A percentile compares a stretch with the other conserved stretches of the same genome.
These are phyloP conservation scores for Phragmites australis DNA, from an alignment of 176 grass and related monocot genomes.

Conservation along the genomic window DNA sequence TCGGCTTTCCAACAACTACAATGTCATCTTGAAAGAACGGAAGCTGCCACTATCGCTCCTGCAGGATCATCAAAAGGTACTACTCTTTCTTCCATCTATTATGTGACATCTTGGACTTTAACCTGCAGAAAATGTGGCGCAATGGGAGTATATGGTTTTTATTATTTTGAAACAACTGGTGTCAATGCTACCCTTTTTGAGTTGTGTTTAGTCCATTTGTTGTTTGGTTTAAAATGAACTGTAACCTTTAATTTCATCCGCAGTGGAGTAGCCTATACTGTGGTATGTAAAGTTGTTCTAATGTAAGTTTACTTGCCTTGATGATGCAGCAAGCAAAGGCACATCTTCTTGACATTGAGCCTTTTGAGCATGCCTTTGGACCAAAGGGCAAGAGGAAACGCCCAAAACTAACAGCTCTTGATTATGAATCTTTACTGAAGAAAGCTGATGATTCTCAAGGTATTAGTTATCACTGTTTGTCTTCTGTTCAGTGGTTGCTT, in stretches of 20 bases:
- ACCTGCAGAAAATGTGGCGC: neutral
- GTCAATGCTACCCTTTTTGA: neutral
- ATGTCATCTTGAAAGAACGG: conserved; percentile 75
- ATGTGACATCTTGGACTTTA: neutral
- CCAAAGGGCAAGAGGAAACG: conserved; percentile 89
- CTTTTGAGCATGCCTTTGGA: conserved; percentile 91
- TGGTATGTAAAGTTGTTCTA: neutral
- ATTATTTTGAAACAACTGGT: neutral
- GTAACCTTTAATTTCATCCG: neutral
- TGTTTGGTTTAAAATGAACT: neutral
- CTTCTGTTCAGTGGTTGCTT: neutral
- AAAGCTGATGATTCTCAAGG: conserved; percentile 84
- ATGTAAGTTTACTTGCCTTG: conserved; percentile 18
- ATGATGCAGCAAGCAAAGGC: conserved; percentile 80
- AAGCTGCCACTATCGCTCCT: conserved; percentile 78
- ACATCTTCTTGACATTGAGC: conserved; percentile 84
- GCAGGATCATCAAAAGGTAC: conserved; percentile 82
- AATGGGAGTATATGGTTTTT: neutral
- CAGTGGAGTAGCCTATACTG: neutral
- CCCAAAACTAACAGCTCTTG: conserved; percentile 59
- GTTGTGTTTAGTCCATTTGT: neutral
- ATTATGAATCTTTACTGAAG: conserved; percentile 81
- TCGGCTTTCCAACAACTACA: conserved; percentile 74
- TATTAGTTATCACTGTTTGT: conserved; percentile 19
- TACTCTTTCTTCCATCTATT: neutral